A percentile compares a stretch with the other conserved stretches of the same genome.
Evolutionary conservation across 441 rosid species (phyloP).

Genomic region (Aquilaria agallochum): DNA sequence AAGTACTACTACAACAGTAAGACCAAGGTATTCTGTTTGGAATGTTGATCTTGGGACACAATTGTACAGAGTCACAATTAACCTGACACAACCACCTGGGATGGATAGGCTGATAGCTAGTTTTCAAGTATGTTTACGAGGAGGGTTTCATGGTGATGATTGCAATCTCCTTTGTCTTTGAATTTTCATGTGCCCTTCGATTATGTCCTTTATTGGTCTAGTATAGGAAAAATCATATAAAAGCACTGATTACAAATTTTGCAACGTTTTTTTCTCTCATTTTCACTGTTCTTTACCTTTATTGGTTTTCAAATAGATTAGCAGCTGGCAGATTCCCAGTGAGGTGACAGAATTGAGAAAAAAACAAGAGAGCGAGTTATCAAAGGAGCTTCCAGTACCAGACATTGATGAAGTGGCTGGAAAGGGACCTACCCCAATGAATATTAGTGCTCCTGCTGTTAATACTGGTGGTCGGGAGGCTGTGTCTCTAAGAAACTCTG

Average conservation of each 20-base stretch:
- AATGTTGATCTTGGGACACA: not conserved
- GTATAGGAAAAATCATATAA: no score
- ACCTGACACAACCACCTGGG: no score
- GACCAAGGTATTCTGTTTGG: conserved; percentile 59
- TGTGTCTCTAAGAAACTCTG: conserved; percentile 46
- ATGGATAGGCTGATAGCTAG: no score
- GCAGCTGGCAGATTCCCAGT: conserved; percentile 96
- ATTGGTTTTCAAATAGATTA: conserved; percentile 45
- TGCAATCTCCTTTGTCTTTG: no score
- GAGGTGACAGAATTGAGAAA: conserved; percentile 78
- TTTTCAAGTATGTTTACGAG: no score
- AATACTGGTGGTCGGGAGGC: conserved; percentile 92
- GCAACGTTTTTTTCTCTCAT: not conserved
- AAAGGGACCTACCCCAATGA: conserved; percentile 50
- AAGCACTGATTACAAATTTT: no score
- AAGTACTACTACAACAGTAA: conserved; percentile 88
- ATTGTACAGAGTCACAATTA: no score
- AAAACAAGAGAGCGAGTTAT: conserved; percentile 50
- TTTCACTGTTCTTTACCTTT: not conserved
- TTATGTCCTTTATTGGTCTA: no score
- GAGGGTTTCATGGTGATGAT: no score
- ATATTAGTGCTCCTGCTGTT: conserved; percentile 81
- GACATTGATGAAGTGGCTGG: conserved; percentile 39
- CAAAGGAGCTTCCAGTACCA: conserved; percentile 43
- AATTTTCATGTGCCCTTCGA: no score